Conservation (phyloP, 257 asterid genomes). For the Solanum etuberosum region DNA sequence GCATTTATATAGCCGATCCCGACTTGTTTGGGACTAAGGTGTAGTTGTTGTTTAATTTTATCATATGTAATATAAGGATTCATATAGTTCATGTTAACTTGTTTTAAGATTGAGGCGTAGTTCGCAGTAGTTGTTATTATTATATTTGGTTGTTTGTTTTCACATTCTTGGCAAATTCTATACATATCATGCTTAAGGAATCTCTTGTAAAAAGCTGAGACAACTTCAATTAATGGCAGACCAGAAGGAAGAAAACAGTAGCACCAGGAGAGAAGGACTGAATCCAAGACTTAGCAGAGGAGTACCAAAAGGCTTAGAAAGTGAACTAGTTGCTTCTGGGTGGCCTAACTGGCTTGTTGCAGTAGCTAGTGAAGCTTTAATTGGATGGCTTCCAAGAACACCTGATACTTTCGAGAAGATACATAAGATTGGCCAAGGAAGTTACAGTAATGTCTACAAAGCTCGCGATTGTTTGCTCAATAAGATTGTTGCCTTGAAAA, state of each 20-base stretch:
- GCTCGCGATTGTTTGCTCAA: not conserved
- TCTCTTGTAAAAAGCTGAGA: not conserved
- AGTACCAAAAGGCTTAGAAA: not conserved
- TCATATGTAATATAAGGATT: not conserved
- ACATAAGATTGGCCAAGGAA: not conserved
- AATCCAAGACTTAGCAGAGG: not conserved
- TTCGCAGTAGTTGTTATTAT: not conserved
- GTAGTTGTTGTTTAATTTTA: not conserved
- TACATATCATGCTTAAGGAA: not conserved
- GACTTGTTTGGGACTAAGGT: not conserved
- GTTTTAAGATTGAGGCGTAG: not conserved
- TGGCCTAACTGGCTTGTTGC: not conserved
- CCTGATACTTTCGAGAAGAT: not conserved
- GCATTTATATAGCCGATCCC: not conserved
- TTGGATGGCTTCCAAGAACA: not conserved
- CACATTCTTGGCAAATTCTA: not conserved
- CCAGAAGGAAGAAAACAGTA: not conserved
- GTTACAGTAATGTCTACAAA: not conserved
- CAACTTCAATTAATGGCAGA: not conserved
- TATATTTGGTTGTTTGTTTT: not conserved
- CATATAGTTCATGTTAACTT: not conserved
- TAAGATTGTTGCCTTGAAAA: not conserved
- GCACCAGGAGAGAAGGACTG: not conserved
- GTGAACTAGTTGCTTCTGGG: not conserved
- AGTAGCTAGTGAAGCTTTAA: not conserved